Evolutionary conservation across 1,139 yeast species (phyloP), one percentile per base, ranked within the genome.

Genomic region (Debaryomyces fabryi): DNA sequence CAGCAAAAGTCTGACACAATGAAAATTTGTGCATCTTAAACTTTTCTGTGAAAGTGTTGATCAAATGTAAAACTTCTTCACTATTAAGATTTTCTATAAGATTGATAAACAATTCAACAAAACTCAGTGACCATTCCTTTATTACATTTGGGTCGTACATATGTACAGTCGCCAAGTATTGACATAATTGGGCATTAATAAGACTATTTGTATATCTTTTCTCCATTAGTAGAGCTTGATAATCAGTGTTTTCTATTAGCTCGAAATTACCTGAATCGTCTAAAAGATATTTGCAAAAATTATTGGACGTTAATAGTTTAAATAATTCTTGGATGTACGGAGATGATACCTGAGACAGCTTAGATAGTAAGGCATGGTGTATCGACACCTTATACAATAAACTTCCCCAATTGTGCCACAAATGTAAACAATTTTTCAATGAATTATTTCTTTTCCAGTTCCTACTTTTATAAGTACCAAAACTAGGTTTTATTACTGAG

Each of bases 121-220:
- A 47, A 9, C 34, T 40, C 5, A 49, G 24, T 15, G 54, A 45
- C 62, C 64, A 60, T 10, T 45, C 24, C 2, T 44, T 46, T 5
- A 54, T 44, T 2, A 38, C 34, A 3, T 39, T 42, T 3, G 47
- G 45, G 10, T 58, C 47, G 6, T 20, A 23, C n/a, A 52, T 20
- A 2, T 46, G 32, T 4, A 58, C 25, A 10, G 55, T 45, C 0
- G 61, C 50, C 41, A 63, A 50, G 49, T 61, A 62, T 45, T 62
- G 68, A 3, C 60, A 54, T 40, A 65, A 64, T 42, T 63, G 66
- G 6, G 53, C 37, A 30, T 46, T 45, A 10, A 54, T 33, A 38
- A 60, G 48, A 30, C 41, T 52, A 16, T 47, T 55, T 10, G 42
- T 39, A 29, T 49, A 47, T 37, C 63, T 41, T 35, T 51, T 47